Percentiles rank a stretch among this genome's conserved stretches.
Evolutionary conservation across 106 monocot genomes (phyloP).

Genomic region (Dioscorea dumetorum): DNA sequence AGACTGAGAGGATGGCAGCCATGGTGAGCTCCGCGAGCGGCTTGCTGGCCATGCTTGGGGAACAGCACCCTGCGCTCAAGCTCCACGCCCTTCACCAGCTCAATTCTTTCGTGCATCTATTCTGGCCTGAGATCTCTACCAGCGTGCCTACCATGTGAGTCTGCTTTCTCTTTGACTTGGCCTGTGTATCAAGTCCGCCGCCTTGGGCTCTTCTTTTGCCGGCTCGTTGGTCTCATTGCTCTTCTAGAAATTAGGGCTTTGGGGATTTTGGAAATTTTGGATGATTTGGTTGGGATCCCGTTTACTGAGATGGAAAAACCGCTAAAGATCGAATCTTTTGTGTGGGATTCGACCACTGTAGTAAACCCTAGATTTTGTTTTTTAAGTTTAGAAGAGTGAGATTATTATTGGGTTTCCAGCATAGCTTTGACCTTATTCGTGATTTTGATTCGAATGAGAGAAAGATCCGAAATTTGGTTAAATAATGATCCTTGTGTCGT

Average conservation of each 20-base stretch:
- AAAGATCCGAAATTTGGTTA: too few species aligned
- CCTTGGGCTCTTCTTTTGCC: not conserved
- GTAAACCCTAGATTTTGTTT: too few species aligned
- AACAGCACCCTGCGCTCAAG: slow-evolving; percentile 65
- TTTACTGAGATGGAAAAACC: too few species aligned
- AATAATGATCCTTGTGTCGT: too few species aligned
- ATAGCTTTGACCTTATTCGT: too few species aligned
- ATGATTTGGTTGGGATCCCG: too few species aligned
- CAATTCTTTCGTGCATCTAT: slow-evolving; percentile 73
- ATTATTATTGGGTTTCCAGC: slow-evolving; percentile 16
- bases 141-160: slow-evolving; percentile 78
- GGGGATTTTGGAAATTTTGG: not conserved
- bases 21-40: slow-evolving; percentile 76
- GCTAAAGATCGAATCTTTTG: too few species aligned
- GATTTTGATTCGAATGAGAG: too few species aligned
- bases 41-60: slow-evolving; percentile 72
- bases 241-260: slow-evolving; percentile 17
- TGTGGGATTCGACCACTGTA: too few species aligned
- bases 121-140: slow-evolving; percentile 97
- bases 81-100: slow-evolving; percentile 75
- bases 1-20: slow-evolving; percentile 29
- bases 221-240: not conserved
- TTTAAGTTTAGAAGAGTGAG: too few species aligned
- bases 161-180: too few species aligned
- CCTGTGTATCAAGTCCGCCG: not conserved